Percentiles rank a stretch among this genome's conserved stretches.
phyloP scores from a whole-genome alignment of 495 filamentous ascomycete species.

The Staphylotrichum longicolle region DNA sequence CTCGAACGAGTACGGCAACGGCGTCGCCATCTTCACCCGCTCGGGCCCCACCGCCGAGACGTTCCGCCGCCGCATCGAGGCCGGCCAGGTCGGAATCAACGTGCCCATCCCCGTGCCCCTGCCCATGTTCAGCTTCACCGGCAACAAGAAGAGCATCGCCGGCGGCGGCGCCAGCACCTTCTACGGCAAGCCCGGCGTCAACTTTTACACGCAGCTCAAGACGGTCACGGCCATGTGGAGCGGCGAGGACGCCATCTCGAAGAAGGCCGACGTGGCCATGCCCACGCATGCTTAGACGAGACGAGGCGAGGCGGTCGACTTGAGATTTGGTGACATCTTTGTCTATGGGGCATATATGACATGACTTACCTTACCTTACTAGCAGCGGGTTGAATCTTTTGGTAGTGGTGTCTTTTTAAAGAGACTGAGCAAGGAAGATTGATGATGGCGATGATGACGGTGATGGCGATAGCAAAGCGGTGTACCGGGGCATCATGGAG shows the following conservation, averaged over 20 bases:
- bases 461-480: too few species aligned
- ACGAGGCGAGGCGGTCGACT: too few species aligned
- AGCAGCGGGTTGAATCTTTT: too few species aligned
- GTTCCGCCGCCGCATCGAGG: slow-evolving; percentile 66
- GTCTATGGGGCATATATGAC: too few species aligned
- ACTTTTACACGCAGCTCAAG: slow-evolving; percentile 96
- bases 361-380: too few species aligned
- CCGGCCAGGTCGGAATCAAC: slow-evolving; percentile 77
- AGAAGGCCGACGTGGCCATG: slow-evolving; percentile 86
- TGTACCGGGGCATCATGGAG: too few species aligned
- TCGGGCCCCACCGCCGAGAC: slow-evolving; percentile 58
- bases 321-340: too few species aligned
- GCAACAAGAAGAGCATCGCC: slow-evolving; percentile 95
- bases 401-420: neutral
- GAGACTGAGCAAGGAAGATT: neutral
- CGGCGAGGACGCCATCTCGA: slow-evolving; percentile 74
- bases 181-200: slow-evolving; percentile 86
- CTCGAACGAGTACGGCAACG: slow-evolving; percentile 65
- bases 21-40: slow-evolving; percentile 63
- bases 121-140: slow-evolving; percentile 96
- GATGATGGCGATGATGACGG: neutral
- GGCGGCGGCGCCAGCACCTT: slow-evolving; percentile 93
- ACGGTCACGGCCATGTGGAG: slow-evolving; percentile 94
- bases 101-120: slow-evolving; percentile 83
- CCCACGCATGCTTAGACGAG: slow-evolving; percentile 65